Evolutionary conservation across 208 protist species (phyloP), one percentile per base, ranked within the genome.

Genomic region (Naegleria gruberi): DNA sequence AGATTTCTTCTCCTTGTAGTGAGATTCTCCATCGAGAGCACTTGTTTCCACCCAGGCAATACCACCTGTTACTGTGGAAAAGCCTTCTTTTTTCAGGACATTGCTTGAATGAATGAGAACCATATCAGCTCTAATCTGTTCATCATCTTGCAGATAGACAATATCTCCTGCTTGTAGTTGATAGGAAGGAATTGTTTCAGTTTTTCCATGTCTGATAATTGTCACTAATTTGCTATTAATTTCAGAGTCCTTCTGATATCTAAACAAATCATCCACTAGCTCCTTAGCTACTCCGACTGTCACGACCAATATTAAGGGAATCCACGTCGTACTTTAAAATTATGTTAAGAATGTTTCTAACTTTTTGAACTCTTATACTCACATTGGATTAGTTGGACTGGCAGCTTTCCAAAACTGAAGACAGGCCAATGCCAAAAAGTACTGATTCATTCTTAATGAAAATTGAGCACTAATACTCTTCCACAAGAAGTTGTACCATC

Each of bases 381-480:
- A 97, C 19, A 97, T 93, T 43, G 96, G 96, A 93, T 96, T 98
- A 5, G 98, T 96, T 0, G 97, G 97, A 6, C 96, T 97, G 91
- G 97, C 96, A 51, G 95, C 91, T 41, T 94, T 94, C 44, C 97
- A 95, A 89, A 98, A 96, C 93, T 99, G 97, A 7, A 99, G 91
- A 44, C 94, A 90, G 12, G 95, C 92, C 15, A 99, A 97, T 6
- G 98, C 89, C 40, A 99, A 91, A 94, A 99, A 99, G 92, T 99
- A 99, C 55, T 97, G 93, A 92, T 99, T 99, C 43, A 98, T 94
- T 15, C 97, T 94, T 10, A 96, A 93, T 3, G 93, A 89, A 90
- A 99, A 99, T 94, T 99, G 98, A 91, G 98, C 97, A 89, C 95
- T 98, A 12, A 99, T 91, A 82, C 98, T 99, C 77, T 96, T 95